Evolutionary conservation across 2,329 filamentous ascomycete genomes (phyloP).

Genomic region (Aureobasidium vineae): DNA sequence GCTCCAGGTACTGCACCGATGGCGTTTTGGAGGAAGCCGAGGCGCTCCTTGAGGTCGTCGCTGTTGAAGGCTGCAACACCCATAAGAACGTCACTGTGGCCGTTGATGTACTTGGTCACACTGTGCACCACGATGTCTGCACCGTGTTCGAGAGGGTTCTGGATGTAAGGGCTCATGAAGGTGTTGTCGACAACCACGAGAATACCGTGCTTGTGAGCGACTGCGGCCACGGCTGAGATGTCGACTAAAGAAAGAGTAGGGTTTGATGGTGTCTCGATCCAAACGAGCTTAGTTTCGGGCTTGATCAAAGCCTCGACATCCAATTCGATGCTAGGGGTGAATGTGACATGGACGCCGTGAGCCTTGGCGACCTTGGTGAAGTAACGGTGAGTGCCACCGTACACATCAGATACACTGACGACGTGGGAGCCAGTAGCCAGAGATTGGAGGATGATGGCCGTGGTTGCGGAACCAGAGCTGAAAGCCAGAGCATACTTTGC

Average conservation of each 20-base stretch:
- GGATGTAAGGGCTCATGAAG: constrained; percentile 92
- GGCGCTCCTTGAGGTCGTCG: constrained; percentile 69
- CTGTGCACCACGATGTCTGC: constrained; percentile 94
- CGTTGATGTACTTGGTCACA: constrained; percentile 99
- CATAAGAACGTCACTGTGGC: constrained; percentile 96
- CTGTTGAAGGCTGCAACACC: constrained; percentile 95
- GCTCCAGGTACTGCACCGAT: constrained; percentile 92
- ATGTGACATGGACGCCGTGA: constrained; percentile 91
- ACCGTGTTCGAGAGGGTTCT: constrained; percentile 92
- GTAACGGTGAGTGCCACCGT: constrained; percentile 96
- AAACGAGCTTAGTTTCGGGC: constrained; percentile 86
- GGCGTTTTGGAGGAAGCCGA: constrained; percentile 93
- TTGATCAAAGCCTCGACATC: constrained; percentile 83
- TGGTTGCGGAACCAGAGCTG: constrained; percentile 89
- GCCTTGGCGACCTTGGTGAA: constrained; percentile 97
- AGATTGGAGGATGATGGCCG: constrained; percentile 88
- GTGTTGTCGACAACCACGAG: constrained; percentile 99
- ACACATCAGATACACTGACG: constrained; percentile 94
- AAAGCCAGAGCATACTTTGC: constrained; percentile 92
- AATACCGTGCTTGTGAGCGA: constrained; percentile 84
- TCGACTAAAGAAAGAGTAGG: constrained; percentile 91
- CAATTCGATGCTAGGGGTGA: constrained; percentile 86
- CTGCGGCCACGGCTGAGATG: constrained; percentile 77
- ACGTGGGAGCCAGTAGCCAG: constrained; percentile 89
- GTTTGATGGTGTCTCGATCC: constrained; percentile 96